phyloP scores from a whole-genome alignment of 2,329 filamentous ascomycete genomes.

The Coleophoma crateriformis region DNA sequence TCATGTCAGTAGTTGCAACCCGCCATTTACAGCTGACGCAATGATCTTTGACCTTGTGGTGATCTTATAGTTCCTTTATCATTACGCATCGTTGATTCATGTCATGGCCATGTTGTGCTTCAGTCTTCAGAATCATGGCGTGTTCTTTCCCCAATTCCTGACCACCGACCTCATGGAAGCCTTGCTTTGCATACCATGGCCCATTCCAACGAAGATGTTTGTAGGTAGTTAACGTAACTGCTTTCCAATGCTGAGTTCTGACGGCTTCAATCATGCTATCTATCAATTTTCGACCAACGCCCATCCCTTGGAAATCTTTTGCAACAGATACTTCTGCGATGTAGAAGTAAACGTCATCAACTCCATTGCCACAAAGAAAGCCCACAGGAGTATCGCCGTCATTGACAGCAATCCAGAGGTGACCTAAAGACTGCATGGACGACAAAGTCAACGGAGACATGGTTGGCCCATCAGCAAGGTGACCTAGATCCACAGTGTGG shows the following conservation, averaged over 20 bases:
- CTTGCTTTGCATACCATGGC: constrained; percentile 23
- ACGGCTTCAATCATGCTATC: constrained; percentile 19
- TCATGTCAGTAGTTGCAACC: too few relatives aligned
- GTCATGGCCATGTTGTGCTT: constrained; percentile 19
- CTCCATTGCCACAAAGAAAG: constrained; percentile 19
- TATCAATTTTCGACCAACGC: constrained; percentile 23
- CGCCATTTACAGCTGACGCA: too few relatives aligned
- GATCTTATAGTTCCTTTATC: constrained; percentile 3
- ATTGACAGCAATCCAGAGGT: constrained; percentile 24
- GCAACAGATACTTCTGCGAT: constrained; percentile 24
- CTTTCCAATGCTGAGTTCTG: constrained; percentile 17
- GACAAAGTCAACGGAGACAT: constrained; percentile 14
- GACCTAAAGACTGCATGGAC: constrained; percentile 15
- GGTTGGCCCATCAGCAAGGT: constrained; percentile 15
- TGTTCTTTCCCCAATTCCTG: constrained; percentile 18
- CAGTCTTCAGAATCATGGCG: constrained; percentile 16
- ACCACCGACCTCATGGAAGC: constrained; percentile 18
- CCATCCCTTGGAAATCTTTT: constrained; percentile 20
- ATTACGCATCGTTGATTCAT: constrained; percentile 20
- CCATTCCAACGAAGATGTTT: constrained; percentile 22
- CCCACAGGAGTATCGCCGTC: constrained; percentile 21
- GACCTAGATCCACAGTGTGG: constrained; percentile 15
- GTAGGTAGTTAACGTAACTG: constrained; percentile 23
- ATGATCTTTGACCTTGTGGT: too few relatives aligned
- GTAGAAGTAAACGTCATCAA: constrained; percentile 22